Conservation (phyloP, 805 yeast genomes). For the Suhomyces vadensis region DNA sequence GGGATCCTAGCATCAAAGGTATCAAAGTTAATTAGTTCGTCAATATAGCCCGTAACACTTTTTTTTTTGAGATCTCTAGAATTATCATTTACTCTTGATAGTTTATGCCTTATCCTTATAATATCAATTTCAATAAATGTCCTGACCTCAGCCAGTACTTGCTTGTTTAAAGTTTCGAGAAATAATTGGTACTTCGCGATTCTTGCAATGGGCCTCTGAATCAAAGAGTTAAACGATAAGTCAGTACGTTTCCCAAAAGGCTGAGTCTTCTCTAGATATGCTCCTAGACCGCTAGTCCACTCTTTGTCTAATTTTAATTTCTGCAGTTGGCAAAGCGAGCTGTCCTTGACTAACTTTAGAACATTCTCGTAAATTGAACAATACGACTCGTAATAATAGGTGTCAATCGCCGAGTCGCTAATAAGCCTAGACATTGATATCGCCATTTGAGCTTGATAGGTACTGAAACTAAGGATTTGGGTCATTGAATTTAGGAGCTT, state of each 20-base stretch:
- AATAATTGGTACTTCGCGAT: slow-evolving; percentile 52
- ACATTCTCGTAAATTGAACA: slow-evolving; percentile 33
- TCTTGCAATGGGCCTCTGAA: slow-evolving; percentile 55
- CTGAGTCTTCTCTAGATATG: slow-evolving; percentile 44
- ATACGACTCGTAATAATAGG: slow-evolving; percentile 34
- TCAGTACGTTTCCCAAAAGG: slow-evolving; percentile 39
- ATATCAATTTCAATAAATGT: slow-evolving; percentile 16
- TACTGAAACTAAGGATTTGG: not conserved
- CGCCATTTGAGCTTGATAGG: not conserved
- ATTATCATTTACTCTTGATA: slow-evolving; percentile 28
- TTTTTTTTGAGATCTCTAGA: slow-evolving; percentile 22
- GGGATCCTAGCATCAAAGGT: not conserved
- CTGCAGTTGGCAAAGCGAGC: slow-evolving; percentile 14
- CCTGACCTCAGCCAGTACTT: slow-evolving; percentile 20
- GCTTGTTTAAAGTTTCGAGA: slow-evolving; percentile 42
- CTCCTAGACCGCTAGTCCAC: slow-evolving; percentile 34
- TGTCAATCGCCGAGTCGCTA: slow-evolving; percentile 20
- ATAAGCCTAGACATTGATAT: not conserved
- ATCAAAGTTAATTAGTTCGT: slow-evolving; percentile 5
- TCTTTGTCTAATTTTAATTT: slow-evolving; percentile 6
- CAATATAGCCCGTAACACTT: slow-evolving; percentile 19
- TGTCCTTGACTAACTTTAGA: slow-evolving; percentile 30
- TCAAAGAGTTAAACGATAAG: slow-evolving; percentile 52
- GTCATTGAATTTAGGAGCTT: slow-evolving; percentile 15
- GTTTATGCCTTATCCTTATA: slow-evolving; percentile 18